These are phyloP conservation scores for Lentinula raphanica DNA, from an alignment of 768 basidiomycete species.

Conservation along the genomic window DNA sequence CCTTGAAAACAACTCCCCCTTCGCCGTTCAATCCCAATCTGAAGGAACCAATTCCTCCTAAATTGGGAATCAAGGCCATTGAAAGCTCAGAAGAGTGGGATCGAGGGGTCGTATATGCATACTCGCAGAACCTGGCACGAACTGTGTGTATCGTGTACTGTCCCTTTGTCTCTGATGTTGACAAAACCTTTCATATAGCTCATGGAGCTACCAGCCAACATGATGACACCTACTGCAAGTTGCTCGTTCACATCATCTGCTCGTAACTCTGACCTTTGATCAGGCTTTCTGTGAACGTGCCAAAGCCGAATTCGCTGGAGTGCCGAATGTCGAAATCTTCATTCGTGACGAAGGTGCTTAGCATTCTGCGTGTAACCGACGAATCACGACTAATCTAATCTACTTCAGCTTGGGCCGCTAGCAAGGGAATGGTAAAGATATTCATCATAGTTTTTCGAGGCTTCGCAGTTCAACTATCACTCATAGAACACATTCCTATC, in stretches of 20 bases:
- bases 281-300: constrained; percentile 71
- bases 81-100: constrained; percentile 60
- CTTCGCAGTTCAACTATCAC: no score
- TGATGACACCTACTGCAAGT: constrained; percentile 76
- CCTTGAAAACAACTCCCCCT: constrained; percentile 68
- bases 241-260: neutral
- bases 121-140: constrained; percentile 75
- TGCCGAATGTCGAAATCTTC: constrained; percentile 64
- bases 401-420: constrained; percentile 65
- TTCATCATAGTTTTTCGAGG: no score
- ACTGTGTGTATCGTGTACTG: constrained; percentile 42
- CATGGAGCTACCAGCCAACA: constrained; percentile 81
- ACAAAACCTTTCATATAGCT: constrained; percentile 36
- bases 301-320: constrained; percentile 55
- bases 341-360: constrained; percentile 66
- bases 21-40: constrained; percentile 62
- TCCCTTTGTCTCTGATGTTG: neutral
- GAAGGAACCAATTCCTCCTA: constrained; percentile 44
- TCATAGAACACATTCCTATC: constrained; percentile 79
- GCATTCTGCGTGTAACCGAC: neutral
- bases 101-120: constrained; percentile 64
- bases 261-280: neutral
- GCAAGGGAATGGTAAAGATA: constrained; percentile 70
- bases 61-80: constrained; percentile 43
- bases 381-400: constrained; percentile 1